Conservation (phyloP, 1,284 basidiomycete genomes). For the Heterobasidion parviporum region DNA sequence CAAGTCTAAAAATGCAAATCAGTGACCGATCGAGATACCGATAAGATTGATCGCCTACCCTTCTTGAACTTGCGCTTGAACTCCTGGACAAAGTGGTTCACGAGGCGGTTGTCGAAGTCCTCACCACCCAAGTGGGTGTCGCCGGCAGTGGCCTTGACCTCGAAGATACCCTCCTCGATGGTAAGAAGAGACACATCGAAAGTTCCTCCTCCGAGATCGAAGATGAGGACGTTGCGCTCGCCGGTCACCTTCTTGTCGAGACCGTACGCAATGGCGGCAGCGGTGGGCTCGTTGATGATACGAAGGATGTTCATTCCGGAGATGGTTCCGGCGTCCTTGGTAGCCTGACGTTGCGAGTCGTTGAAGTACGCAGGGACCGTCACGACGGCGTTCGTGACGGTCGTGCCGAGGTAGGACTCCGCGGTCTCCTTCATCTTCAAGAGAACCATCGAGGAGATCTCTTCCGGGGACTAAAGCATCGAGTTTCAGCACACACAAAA, state of each 20-base stretch:
- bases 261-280: constrained; percentile 93
- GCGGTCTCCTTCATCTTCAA: constrained; percentile 98
- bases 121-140: constrained; percentile 99
- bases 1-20: constrained; percentile 47
- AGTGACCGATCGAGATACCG: neutral
- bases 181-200: constrained; percentile 98
- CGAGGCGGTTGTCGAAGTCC: constrained; percentile 97
- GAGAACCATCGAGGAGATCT: constrained; percentile 97
- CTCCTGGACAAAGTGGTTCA: constrained; percentile 97
- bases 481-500: neutral
- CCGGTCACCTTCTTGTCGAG: constrained; percentile 83
- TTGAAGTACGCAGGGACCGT: constrained; percentile 98
- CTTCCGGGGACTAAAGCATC: constrained; percentile 72
- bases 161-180: constrained; percentile 98
- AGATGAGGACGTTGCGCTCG: constrained; percentile 93
- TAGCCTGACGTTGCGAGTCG: constrained; percentile 93
- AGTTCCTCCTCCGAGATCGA: constrained; percentile 98
- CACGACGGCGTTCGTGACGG: constrained; percentile 84
- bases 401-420: constrained; percentile 89
- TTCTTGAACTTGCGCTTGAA: constrained; percentile 99
- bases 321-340: constrained; percentile 90
- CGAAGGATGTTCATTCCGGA: constrained; percentile 89
- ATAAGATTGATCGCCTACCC: constrained; percentile 42
- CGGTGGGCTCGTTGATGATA: constrained; percentile 96
- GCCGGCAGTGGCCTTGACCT: constrained; percentile 98